Evolutionary conservation across 176 grass and related monocot genomes (phyloP), one percentile per base, ranked within the genome.

Genomic region (Aegilops sharonensis): DNA sequence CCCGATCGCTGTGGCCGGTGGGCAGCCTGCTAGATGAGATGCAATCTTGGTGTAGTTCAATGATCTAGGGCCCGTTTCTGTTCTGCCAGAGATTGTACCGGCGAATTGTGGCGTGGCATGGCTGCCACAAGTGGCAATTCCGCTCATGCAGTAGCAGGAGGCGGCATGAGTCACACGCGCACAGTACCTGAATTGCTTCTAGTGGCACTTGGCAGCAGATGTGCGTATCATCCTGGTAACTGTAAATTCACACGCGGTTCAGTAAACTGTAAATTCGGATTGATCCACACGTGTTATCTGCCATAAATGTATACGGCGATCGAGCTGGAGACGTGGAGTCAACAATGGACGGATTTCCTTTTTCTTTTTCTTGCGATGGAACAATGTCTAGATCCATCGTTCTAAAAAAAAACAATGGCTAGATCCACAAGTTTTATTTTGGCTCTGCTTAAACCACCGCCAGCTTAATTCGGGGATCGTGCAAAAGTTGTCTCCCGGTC

Each of bases 11-110:
- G 47, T 81, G 30, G 43, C 42, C 42, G 47, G 66, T 63, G 59
- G 82, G n/a, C 57, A 71, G 67, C 29, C 15, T 14, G 76, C 37
- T 70, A 40, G 40, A 8, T 42, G 8, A 42, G 83, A 70, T 82
- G 78, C 64, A 84, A 72, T 47, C 43, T 17, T n/a, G 40, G 64
- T 17, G 4, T 80, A 8, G 43, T 52, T 84, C n/a, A 85, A 80
- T 89, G 82, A 34, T 74, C 43, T 43, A 29, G 67, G 81, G 20
- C 57, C 87, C 30, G 17, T 80, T 73, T 64, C 64, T 64, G 64
- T 39, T 64, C 64, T 64, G 64, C n/a, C 67, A 39, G 57, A 68
- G 20, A 15, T 64, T 17, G 73, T n/a, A 79, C 50, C 50, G 4
- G 24, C 21, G 8, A 35, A 42, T 35, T 35, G 34, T 35, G 34